A percentile compares a stretch with the other conserved stretches of the same genome.
Conservation (phyloP, 2,329 filamentous ascomycete species). For the Pseudocercospora macadamiae region DNA sequence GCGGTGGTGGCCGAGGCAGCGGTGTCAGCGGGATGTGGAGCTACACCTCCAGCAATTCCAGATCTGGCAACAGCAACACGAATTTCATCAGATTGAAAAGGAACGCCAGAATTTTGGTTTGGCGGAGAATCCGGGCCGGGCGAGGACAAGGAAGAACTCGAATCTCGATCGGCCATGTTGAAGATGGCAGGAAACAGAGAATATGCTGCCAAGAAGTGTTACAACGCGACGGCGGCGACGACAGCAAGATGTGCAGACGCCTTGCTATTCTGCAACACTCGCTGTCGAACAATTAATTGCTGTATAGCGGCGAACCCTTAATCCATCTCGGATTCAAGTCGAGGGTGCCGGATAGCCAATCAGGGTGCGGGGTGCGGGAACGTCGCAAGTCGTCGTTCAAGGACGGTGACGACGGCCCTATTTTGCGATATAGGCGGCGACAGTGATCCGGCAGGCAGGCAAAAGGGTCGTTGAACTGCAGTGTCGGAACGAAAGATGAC, state of each 20-base stretch:
- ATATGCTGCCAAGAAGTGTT: not conserved
- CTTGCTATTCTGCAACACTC: not conserved
- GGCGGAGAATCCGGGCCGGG: conserved; percentile 26
- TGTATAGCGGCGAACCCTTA: not conserved
- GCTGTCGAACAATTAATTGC: not conserved
- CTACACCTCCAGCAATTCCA: conserved; percentile 41
- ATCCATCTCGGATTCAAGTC: not conserved
- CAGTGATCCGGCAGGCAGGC: not conserved
- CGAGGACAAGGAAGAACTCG: conserved; percentile 3
- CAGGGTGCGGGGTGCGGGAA: conserved; percentile 7
- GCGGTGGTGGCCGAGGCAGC: conserved; percentile 39
- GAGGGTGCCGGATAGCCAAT: conserved; percentile 15
- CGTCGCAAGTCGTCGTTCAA: conserved; percentile 10
- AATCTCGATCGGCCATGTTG: conserved; percentile 4
- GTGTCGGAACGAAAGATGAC: not conserved
- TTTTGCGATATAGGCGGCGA: not conserved
- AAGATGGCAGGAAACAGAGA: not conserved
- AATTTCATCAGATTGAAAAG: not conserved
- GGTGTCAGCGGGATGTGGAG: conserved; percentile 22
- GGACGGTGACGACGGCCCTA: conserved; percentile 10
- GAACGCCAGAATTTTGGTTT: conserved; percentile 8
- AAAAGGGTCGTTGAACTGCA: not conserved
- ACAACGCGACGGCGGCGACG: not conserved
- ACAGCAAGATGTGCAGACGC: not conserved
- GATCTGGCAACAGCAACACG: conserved; percentile 26